Evolutionary conservation across 2,329 filamentous ascomycete species (phyloP), one percentile per base, ranked within the genome.

Genomic region (Parastagonospora avenae): DNA sequence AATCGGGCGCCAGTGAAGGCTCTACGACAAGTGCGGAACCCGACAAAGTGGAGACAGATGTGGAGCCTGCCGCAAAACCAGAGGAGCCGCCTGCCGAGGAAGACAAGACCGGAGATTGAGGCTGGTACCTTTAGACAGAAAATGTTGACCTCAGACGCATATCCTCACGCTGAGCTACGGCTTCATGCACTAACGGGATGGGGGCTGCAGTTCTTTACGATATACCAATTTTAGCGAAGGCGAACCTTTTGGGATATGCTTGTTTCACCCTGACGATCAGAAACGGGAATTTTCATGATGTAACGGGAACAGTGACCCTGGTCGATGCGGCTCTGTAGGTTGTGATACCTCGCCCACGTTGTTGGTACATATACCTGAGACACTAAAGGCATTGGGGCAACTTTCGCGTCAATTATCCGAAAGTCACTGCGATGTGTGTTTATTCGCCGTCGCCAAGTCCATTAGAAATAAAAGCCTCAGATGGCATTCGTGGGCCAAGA

Each of bases 21-120:
- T 42, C 42, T 27, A 11, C n/a, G 14, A 30, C 39, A 19, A 31
- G 32, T 14, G 38, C 16, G n/a, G 52, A 52, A 27, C 31, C 43
- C 19, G 53, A 51, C 11, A 35, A 40, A 38, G 50, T 50, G 6
- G 57, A 50, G 16, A 10, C 38, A 10, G 37, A 52, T 33, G 32
- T 31, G 7, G 36, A 46, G 8, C 29, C 38, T 10, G 33, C 37
- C 16, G 28, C 42, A 16, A 38, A 37, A 41, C n/a, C 29, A 8
- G 37, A 28, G n/a, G 39, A 51, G 10, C 9, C 37, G 11, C 15
- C 38, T 15, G 38, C 38, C 8, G 46, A 57, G 30, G 41, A 53
- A 7, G 59, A 58, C 14, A 30, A 46, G 31, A 28, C 40, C 35
- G 49, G 37, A 38, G 39, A 46, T 35, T 49, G 47, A 38, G 27